Base-by-base conservation (phyloP, 352 stramenopile genomes). In the Phytophthora meadii region DNA sequence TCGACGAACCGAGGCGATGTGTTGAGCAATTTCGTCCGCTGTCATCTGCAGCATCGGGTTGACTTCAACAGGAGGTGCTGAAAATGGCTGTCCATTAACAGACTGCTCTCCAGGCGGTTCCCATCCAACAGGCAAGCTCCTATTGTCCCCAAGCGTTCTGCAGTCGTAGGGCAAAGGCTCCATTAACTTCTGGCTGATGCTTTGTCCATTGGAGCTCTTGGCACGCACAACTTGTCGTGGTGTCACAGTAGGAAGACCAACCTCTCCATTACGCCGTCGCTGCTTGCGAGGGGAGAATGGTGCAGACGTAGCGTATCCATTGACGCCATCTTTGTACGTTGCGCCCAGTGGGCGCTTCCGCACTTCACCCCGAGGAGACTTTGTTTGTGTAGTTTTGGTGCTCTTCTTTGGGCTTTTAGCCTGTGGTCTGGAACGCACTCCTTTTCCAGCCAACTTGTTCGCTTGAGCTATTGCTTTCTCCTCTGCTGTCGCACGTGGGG, bases 11-110 rank as follows among this genome's bases (percentile, higher is more conserved):
- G 85, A 88, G 28, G 72, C 78, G 53, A 95, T 90, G 54, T 92
- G 84, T 27, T 81, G 68, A 25, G 68, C 62, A 6, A 95, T 72
- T 54, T 92, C 75, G 24, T 72, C 58, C 8, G 68, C 59, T 25
- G 85, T 81, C 85, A 94, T 91, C 30, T 75, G 77, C 19, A 74
- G 45, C 49, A 93, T 74, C 27, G 84, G 84, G 48, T 87, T 76
- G 12, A 89, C 76, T 52, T 73, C 65, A 30, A 79, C 52, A 39
- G 50, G 58, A 32, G 34, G 9, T 19, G 54, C 41, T 3, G 25
- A 2, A 51, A 24, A 15, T 44, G 58, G 15, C 48, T n/a, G 5
- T 48, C 40, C 30, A 40, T 32, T 46, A 42, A 32, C 15, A 22
- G n/a, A 27, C 19, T 65, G 41, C 9, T 61, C 48, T 41, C 49